These are phyloP conservation scores for Blastobotrys aristatus DNA, from an alignment of 1,139 yeast genomes.

Conservation along the genomic window DNA sequence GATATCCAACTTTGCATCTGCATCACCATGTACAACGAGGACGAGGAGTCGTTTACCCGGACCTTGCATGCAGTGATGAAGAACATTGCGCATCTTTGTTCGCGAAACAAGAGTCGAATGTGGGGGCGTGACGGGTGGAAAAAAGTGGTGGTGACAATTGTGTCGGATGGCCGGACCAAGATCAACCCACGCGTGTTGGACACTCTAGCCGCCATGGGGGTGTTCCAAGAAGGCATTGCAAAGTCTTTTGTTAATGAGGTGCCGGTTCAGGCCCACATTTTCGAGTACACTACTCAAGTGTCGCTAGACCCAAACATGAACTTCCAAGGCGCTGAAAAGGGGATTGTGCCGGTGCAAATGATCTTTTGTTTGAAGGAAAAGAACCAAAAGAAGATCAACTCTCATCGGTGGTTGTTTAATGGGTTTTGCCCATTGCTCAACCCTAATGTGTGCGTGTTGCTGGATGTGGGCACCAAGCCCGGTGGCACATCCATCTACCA, in stretches of 20 bases:
- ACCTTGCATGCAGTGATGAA: slow-evolving; percentile 92
- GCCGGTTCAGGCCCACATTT: slow-evolving; percentile 85
- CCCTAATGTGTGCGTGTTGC: slow-evolving; percentile 77
- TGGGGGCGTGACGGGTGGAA: slow-evolving; percentile 99
- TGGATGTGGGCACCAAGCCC: slow-evolving; percentile 93
- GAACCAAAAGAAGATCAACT: slow-evolving; percentile 85
- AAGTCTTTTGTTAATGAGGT: slow-evolving; percentile 87
- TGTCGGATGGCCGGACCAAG: slow-evolving; percentile 90
- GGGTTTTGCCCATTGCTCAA: slow-evolving; percentile 86
- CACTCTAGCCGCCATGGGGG: slow-evolving; percentile 86
- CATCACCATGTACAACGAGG: slow-evolving; percentile 95
- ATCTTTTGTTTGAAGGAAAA: slow-evolving; percentile 84
- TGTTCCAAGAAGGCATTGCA: slow-evolving; percentile 94
- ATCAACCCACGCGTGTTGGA: slow-evolving; percentile 78
- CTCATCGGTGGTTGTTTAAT: slow-evolving; percentile 93
- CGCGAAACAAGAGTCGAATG: slow-evolving; percentile 69
- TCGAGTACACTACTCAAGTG: slow-evolving; percentile 90
- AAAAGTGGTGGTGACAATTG: slow-evolving; percentile 82
- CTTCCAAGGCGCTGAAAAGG: slow-evolving; percentile 74
- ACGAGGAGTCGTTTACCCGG: slow-evolving; percentile 79
- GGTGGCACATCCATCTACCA: slow-evolving; percentile 80
- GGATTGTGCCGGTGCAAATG: slow-evolving; percentile 87
- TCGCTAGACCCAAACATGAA: slow-evolving; percentile 79
- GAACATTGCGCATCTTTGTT: slow-evolving; percentile 80
- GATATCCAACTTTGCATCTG: slow-evolving; percentile 88